Base-by-base conservation (phyloP, 805 yeast genomes). In the Candida chilensis region DNA sequence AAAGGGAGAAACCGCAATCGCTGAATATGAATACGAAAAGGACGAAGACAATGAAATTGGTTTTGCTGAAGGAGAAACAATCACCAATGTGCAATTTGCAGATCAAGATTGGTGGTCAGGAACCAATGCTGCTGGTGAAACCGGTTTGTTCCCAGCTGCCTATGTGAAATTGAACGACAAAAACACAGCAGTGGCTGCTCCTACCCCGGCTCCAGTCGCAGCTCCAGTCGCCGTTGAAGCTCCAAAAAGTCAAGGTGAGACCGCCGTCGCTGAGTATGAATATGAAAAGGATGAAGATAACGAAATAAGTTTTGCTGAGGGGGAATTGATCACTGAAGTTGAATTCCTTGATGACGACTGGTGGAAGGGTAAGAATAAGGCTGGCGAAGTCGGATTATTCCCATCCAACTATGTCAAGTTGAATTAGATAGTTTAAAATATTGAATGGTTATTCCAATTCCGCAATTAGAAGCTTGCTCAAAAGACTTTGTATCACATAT, bases 261-360 rank as follows among this genome's bases (percentile, higher is more conserved):
- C 67, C 25, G 92, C 88, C 3, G 56, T 64, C 29, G 88, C 90
- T 2, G 76, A 73, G 35, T 83, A 68, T 50, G 83, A 78, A 43
- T 88, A 90, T 51, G 95, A 81, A 30, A 95, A 94, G 19, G 79
- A 79, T 17, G 98, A 92, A 57, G 95, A 81, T 39, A 92, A 88
- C 48, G 98, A 92, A 58, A 65, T 92, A 36, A 70, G 75, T 3
- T 92, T 92, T 53, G 70, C 63, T 16, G 95, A 85, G 49, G 94
- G 90, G 31, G 97, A 86, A 42, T 46, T 66, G 36, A 86, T 92
- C 38, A 62, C 74, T 13, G 82, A 86, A 36, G 81, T 92, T 38
- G 94, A 87, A 43, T 82, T 84, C 52, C 81, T 84, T 12, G 95
- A 87, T 44, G 95, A 85, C 27, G 95, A 85, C 50, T 92, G 98